phyloP scores from a whole-genome alignment of 805 yeast genomes.

The Candida endomychidarum region DNA sequence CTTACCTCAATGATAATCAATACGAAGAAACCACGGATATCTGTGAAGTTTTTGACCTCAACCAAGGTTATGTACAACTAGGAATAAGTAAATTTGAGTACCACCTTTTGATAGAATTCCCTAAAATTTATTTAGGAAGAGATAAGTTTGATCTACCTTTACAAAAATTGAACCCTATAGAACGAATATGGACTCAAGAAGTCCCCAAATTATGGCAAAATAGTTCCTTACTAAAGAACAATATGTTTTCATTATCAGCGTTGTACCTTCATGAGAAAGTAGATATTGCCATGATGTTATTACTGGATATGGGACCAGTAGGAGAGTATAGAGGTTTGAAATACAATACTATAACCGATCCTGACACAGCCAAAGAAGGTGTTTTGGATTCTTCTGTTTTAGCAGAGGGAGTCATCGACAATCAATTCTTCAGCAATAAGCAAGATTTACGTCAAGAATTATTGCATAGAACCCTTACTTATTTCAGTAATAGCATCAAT shows the following conservation, averaged over 20 bases:
- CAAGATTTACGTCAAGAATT: slow-evolving; percentile 1
- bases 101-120: slow-evolving; percentile 7
- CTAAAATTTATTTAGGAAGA: not conserved
- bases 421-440: not conserved
- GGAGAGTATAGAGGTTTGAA: slow-evolving; percentile 2
- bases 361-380: not conserved
- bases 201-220: slow-evolving; percentile 7
- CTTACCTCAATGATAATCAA: not conserved
- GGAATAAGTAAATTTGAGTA: slow-evolving; percentile 9
- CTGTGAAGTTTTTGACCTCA: not conserved
- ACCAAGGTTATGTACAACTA: slow-evolving; percentile 1
- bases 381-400: too few relatives aligned
- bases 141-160: not conserved
- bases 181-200: slow-evolving; percentile 3
- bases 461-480: not conserved
- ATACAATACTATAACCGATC: not conserved
- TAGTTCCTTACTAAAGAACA: not conserved
- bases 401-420: too few relatives aligned
- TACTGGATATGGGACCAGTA: slow-evolving; percentile 6
- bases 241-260: slow-evolving; percentile 4
- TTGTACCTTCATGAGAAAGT: not conserved
- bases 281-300: slow-evolving; percentile 3
- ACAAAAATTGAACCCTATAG: slow-evolving; percentile 4
- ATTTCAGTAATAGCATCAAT: slow-evolving; percentile 1
- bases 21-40: not conserved